Evolutionary conservation across 352 stramenopile genomes (phyloP), one percentile per base, ranked within the genome.

Genomic region (Phytophthora kernoviae): DNA sequence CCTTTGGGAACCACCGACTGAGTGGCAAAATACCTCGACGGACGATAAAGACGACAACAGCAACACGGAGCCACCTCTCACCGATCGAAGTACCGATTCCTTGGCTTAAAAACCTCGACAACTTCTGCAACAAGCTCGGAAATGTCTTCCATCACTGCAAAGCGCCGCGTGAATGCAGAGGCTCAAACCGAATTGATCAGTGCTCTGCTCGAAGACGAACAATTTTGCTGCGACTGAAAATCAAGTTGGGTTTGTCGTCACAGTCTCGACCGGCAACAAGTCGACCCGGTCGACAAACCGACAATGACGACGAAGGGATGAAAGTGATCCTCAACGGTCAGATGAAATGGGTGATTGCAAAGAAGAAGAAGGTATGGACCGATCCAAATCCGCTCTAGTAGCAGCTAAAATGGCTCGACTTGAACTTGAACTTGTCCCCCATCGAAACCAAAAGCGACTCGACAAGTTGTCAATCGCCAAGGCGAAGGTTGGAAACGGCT

Each of bases 401-500:
- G 72, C 70, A 3, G 65, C 65, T 36, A 84, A 86, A 36, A 82
- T 93, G 66, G 76, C 79, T 1, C 81, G 83, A 43, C 64, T 93
- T 12, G 65, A 87, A 48, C 57, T 93, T 15, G 36, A 65, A 27
- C 46, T 75, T 4, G 59, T 57, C 27, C 47, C 20, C 50, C 42
- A 5, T 21, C 20, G 12, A 37, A 22, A 24, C 32, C 21, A 0
- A 62, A 24, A 18, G 42, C 2, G 33, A 12, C 68, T n/a, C n/a
- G n/a, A n/a, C n/a, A n/a, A n/a, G n/a, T n/a, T 50, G 11, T 33
- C 2, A 67, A 54, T 0, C 61, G 51, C 6, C 79, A 66, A 2
- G 81, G 81, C 5, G 76, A 90, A 59, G 84, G 81, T 49, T 93
- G 81, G 84, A 91, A 91, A 56, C 80, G 84, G 1, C 71, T 93